Conservation (phyloP, 2,329 filamentous ascomycete species). For the Aspergillus sp. region DNA sequence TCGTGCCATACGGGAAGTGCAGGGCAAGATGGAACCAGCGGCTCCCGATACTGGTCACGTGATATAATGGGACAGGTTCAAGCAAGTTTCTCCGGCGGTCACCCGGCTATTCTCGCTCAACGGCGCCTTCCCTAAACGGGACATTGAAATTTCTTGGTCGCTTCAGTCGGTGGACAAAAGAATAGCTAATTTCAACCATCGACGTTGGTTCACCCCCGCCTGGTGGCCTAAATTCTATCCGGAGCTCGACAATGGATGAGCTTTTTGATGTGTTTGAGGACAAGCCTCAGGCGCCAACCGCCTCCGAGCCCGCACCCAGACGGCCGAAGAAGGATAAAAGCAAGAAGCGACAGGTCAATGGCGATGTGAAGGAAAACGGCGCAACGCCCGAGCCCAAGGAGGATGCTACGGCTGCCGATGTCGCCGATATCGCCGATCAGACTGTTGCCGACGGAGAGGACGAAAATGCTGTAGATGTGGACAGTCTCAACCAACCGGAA, state of each 20-base stretch:
- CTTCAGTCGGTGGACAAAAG: slow-evolving; percentile 17
- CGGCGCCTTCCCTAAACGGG: slow-evolving; percentile 32
- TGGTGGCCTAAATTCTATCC: slow-evolving; percentile 21
- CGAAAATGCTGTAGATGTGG: slow-evolving; percentile 22
- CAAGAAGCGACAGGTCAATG: slow-evolving; percentile 87
- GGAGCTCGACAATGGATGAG: slow-evolving; percentile 66
- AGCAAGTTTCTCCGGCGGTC: slow-evolving; percentile 26
- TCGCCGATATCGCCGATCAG: slow-evolving; percentile 26
- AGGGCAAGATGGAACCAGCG: slow-evolving; percentile 28
- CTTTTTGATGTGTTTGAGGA: slow-evolving; percentile 84
- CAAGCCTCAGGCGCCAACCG: slow-evolving; percentile 54
- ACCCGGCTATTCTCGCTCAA: slow-evolving; percentile 19
- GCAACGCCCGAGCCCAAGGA: slow-evolving; percentile 38
- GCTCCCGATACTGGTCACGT: slow-evolving; percentile 24
- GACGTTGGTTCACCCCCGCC: slow-evolving; percentile 22
- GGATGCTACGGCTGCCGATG: slow-evolving; percentile 29
- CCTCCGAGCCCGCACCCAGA: slow-evolving; percentile 38
- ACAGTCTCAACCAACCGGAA: slow-evolving; percentile 45
- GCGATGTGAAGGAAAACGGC: slow-evolving; percentile 66
- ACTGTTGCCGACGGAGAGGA: slow-evolving; percentile 24
- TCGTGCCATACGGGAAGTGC: slow-evolving; percentile 25
- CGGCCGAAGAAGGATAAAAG: slow-evolving; percentile 62
- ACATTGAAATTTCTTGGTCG: slow-evolving; percentile 40
- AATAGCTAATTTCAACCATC: slow-evolving; percentile 24
- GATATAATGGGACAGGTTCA: not conserved